Conservation (phyloP, 192 early-diverging fungal genomes). For the Coemansia sp. region DNA sequence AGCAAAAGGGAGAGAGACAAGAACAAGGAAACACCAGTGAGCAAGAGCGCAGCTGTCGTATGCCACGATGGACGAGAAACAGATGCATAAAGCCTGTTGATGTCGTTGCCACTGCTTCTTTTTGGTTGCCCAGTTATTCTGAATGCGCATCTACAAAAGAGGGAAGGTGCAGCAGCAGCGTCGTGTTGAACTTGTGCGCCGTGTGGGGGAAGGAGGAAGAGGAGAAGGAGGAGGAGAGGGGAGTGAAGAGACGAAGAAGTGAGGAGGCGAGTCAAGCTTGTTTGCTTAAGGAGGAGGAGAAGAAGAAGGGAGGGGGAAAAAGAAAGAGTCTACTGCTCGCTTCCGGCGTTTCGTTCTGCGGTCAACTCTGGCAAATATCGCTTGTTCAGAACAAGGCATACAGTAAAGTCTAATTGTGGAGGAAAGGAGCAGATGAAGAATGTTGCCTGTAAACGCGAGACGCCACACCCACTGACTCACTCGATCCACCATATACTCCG, state of each 20-base stretch:
- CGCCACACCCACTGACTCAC: too few relatives aligned
- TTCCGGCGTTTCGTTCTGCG: too few relatives aligned
- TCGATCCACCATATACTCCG: too few relatives aligned
- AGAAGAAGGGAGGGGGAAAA: not conserved
- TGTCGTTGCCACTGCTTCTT: not conserved
- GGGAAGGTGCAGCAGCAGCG: not conserved
- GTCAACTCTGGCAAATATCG: too few relatives aligned
- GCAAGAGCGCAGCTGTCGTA: not conserved
- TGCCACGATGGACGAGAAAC: not conserved
- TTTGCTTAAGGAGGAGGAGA: not conserved
- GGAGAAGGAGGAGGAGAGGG: conserved; percentile 3
- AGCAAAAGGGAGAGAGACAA: conserved; percentile 9
- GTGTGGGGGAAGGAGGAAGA: conserved; percentile 3
- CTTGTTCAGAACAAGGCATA: too few relatives aligned
- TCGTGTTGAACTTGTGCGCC: too few relatives aligned
- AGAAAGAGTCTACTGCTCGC: too few relatives aligned
- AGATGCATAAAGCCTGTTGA: not conserved
- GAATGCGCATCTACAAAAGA: conserved; percentile 3
- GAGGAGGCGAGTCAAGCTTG: not conserved
- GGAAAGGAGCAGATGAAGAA: too few relatives aligned
- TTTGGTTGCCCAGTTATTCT: not conserved
- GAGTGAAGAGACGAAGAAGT: not conserved
- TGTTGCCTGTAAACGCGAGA: too few relatives aligned
- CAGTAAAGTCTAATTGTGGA: too few relatives aligned
- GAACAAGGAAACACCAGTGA: conserved; percentile 2